Base-by-base conservation (phyloP, 139 green algal species). In the Chlorella sp. region DNA sequence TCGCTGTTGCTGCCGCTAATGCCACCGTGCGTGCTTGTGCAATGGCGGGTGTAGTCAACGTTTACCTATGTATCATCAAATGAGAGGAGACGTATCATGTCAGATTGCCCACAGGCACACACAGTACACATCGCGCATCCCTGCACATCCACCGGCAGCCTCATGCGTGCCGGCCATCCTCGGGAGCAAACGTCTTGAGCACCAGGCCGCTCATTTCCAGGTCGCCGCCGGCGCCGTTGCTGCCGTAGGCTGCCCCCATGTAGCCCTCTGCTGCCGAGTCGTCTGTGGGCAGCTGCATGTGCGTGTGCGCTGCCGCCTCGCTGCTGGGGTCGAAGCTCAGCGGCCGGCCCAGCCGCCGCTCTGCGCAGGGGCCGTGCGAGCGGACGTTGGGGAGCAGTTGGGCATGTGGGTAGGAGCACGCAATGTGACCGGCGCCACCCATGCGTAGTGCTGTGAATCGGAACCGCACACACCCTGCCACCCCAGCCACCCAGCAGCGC, bases 151-250 rank as follows among this genome's bases (percentile, higher is more conserved):
- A 15, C 51, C 13, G 15, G 12, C 51, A 60, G 51, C 51, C 51
- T 60, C 51, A 60, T 21, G 51, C 51, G 21, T 60, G 51, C 12
- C 15, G 51, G 15, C 21, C 30, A 26, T 41, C n/a, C 13, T 39
- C 30, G 15, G 47, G 16, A 7, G 73, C 73, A 55, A 67, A 80
- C 5, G 73, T 65, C 44, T 80, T 80, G 23, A 80, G 73, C 44
- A 55, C 38, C 47, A 80, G 16, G 12, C 73, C 73, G 47, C 47
- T 67, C 28, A 80, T 51, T 55, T 80, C 73, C n/a, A 80, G 13
- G n/a, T 80, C 73, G 20, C 16, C 16, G 23, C 44, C n/a, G 47
- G 62, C 3, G n/a, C 47, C 47, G 20, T 55, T 55, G 15, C 12
- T 32, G 47, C 15, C 74, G 34, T 75, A 75, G 11, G 36, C 15